These are phyloP conservation scores for Moesziomyces globuligerus DNA, from an alignment of 1,284 basidiomycete genomes.

Conservation along the genomic window DNA sequence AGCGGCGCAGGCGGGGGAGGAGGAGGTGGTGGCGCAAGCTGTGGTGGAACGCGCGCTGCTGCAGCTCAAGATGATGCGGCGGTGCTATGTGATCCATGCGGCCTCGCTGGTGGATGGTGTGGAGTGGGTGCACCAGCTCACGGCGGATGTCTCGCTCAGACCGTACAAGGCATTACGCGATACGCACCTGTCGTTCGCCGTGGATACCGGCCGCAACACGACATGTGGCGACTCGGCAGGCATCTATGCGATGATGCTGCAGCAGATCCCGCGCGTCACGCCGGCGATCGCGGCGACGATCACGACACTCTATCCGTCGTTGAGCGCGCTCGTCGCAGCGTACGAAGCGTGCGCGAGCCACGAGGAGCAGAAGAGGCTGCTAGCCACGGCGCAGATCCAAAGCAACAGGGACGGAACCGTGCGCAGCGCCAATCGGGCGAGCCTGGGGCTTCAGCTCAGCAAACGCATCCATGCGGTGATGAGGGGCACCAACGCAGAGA, in stretches of 20 bases:
- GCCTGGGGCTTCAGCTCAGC: slow-evolving; percentile 31
- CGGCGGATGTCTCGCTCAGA: slow-evolving; percentile 32
- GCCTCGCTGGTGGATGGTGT: slow-evolving; percentile 29
- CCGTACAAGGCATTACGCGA: slow-evolving; percentile 46
- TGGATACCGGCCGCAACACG: slow-evolving; percentile 41
- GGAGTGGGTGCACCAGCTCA: slow-evolving; percentile 44
- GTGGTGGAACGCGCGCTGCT: slow-evolving; percentile 26
- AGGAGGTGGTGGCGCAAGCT: slow-evolving; percentile 7
- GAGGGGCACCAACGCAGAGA: slow-evolving; percentile 17
- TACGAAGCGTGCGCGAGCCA: slow-evolving; percentile 21
- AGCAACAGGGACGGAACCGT: slow-evolving; percentile 38
- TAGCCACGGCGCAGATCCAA: slow-evolving; percentile 19
- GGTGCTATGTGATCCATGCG: slow-evolving; percentile 44
- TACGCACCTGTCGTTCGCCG: slow-evolving; percentile 40
- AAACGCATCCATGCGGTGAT: slow-evolving; percentile 39
- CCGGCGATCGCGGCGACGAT: slow-evolving; percentile 33
- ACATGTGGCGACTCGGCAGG: slow-evolving; percentile 13
- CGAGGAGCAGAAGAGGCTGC: slow-evolving; percentile 8
- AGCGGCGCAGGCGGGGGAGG: slow-evolving; percentile 12
- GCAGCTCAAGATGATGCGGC: slow-evolving; percentile 40
- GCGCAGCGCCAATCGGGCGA: slow-evolving; percentile 18
- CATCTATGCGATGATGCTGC: slow-evolving; percentile 38
- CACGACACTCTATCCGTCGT: slow-evolving; percentile 28
- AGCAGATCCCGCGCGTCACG: slow-evolving; percentile 45
- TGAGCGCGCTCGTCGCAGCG: slow-evolving; percentile 16